A percentile compares a stretch with the other conserved stretches of the same genome.
These are phyloP conservation scores for Lolium rigidum DNA, from an alignment of 176 grass and related monocot genomes.

Conservation along the genomic window DNA sequence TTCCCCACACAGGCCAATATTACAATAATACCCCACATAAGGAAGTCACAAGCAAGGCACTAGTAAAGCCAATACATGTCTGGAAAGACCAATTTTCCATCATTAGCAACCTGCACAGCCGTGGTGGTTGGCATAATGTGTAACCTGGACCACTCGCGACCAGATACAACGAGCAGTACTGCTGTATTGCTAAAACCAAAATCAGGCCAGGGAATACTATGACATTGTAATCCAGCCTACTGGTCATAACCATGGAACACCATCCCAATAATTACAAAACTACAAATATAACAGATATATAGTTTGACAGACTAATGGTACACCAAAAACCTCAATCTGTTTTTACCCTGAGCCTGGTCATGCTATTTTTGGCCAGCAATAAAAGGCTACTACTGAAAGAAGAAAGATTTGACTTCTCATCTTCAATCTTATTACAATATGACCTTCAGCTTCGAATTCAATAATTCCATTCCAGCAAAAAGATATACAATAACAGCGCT, in stretches of 20 bases:
- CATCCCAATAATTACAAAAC: constrained; percentile 1
- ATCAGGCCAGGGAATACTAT: constrained; percentile 44
- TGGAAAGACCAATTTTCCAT: constrained; percentile 25
- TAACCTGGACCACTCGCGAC: constrained; percentile 38
- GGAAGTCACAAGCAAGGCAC: constrained; percentile 32
- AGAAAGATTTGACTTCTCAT: background rate
- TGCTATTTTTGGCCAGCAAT: background rate
- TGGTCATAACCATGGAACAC: constrained; percentile 1
- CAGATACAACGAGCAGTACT: constrained; percentile 39
- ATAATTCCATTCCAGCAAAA: background rate
- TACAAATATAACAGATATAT: constrained; percentile 1
- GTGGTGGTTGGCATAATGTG: constrained; percentile 27
- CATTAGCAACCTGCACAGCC: constrained; percentile 27
- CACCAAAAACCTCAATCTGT: background rate
- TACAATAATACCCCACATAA: background rate
- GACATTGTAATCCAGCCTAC: constrained; percentile 20
- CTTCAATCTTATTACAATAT: background rate
- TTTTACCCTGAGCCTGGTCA: background rate
- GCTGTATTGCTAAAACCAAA: constrained; percentile 45
- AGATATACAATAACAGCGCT: background rate
- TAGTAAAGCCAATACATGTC: constrained; percentile 8
- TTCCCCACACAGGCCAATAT: constrained; percentile 5
- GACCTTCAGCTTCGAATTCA: background rate
- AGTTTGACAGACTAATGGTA: background rate
- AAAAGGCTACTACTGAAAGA: constrained; percentile 1